These are phyloP conservation scores for Cenchrus americanus DNA, from an alignment of 176 grass and related monocot genomes.

Conservation along the genomic window DNA sequence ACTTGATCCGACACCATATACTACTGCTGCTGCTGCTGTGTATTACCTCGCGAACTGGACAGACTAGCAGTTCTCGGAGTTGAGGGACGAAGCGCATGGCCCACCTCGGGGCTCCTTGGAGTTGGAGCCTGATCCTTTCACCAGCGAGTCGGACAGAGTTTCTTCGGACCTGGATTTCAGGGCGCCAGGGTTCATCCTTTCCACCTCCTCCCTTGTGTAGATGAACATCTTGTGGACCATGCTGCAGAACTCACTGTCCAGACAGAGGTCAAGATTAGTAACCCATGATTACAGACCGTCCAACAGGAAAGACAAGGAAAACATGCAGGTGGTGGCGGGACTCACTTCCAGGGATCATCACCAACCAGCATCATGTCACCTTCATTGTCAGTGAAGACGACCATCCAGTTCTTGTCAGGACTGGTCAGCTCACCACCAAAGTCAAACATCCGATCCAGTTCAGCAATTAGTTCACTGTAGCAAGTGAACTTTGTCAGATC, in stretches of 20 bases:
- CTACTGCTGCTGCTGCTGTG: neutral
- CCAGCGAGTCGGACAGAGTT: slow-evolving; percentile 43
- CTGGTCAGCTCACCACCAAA: slow-evolving; percentile 72
- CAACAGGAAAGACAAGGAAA: neutral
- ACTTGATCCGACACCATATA: neutral
- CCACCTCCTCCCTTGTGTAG: slow-evolving; percentile 76
- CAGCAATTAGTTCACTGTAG: slow-evolving; percentile 65
- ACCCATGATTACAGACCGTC: neutral
- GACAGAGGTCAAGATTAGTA: neutral
- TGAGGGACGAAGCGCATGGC: slow-evolving; percentile 18
- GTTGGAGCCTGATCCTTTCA: slow-evolving; percentile 42
- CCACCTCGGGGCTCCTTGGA: slow-evolving; percentile 40
- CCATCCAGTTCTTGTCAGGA: slow-evolving; percentile 68
- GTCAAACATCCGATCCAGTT: slow-evolving; percentile 88
- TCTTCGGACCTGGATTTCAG: slow-evolving; percentile 65
- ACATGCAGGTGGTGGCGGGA: neutral
- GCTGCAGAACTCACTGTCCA: slow-evolving; percentile 76
- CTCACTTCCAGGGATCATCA: slow-evolving; percentile 92
- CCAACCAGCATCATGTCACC: slow-evolving; percentile 97
- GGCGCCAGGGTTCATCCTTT: slow-evolving; percentile 79
- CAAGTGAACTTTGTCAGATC: slow-evolving; percentile 82
- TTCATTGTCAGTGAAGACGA: slow-evolving; percentile 88
- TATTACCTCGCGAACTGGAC: slow-evolving; percentile 29
- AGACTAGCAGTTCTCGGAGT: slow-evolving; percentile 59
- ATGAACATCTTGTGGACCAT: slow-evolving; percentile 94